Evolutionary conservation across 2,329 filamentous ascomycete genomes (phyloP), one percentile per base, ranked within the genome.

Genomic region (Tolypocladium cylindrosporum): DNA sequence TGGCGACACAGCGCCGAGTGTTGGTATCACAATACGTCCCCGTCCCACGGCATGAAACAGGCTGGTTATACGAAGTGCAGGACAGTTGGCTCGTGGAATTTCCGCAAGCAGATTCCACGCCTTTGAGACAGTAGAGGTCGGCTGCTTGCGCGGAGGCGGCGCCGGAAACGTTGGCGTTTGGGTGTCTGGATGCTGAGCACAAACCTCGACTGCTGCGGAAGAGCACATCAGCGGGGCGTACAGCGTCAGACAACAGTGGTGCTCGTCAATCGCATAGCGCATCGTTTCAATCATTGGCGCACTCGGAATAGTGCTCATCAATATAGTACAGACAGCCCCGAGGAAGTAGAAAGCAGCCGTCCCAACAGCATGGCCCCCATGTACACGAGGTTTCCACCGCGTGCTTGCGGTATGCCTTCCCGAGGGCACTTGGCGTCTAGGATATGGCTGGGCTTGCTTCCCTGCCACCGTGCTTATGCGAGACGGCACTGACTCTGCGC

Each of bases 401-500:
- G 24, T 13, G 21, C 43, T 13, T 27, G 43, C 43, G 14, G 9
- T 48, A 16, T 10, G 24, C 24, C 14, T 48, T 2, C 16, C 24
- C 43, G 14, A 31, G 43, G 9, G 6, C 7, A 9, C 13, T 19
- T 31, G 24, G 24, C 43, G 27, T 19, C 24, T 48, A 68, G 59
- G 65, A 65, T 57, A 66, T 50, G 51, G 64, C 62, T 48, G 67
- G 69, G 61, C 67, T 73, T 56, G 65, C 65, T 54, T 66, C 63
- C 64, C 75, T 74, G 65, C 69, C 68, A 31, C 69, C 69, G 27
- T 64, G 66, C 31, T 51, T 14, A 5, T 11, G 27, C 48, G 64
- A 65, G 61, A 58, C 55, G 39, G 58, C 48, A 45, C 63, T 63
- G 11, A 69, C 62, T 62, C 75, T 78, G 64, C 74, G 76, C 70